Base-by-base conservation (phyloP, 768 basidiomycete genomes). In the Mycena olivaceomarginata region DNA sequence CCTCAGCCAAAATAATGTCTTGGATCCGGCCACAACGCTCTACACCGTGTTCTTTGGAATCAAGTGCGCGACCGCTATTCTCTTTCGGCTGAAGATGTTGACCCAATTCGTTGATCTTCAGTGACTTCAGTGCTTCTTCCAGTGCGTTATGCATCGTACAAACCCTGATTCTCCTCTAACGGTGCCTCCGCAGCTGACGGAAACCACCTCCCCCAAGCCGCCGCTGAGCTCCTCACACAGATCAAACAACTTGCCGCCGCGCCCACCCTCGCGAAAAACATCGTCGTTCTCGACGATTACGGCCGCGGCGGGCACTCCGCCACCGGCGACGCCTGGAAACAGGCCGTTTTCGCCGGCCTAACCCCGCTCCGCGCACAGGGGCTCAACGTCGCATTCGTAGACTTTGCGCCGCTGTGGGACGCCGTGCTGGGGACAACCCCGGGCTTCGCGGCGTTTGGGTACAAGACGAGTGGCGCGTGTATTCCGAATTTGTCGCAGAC, bases 41-140 rank as follows among this genome's bases (percentile, higher is more conserved):
- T 92, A 91, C 69, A 86, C 86, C 2, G 79, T 90, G 11, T 92
- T 92, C 80, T 91, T 92, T 74, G 91, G 91, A 12, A 92, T 91
- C 71, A 92, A 91, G 90, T 90, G 70, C 69, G 88, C 78, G n/a
- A 39, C 11, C n/a, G 12, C 20, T 22, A 11, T n/a, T 46, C 13
- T 15, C 18, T 40, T 39, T 8, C 12, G 18, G 12, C 25, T 46
- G 10, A 57, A 22, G 10, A 45, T 18, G 31, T 48, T 40, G 15
- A 65, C 67, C 75, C 81, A 51, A 81, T 65, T 31, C 31, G 31
- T 31, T 3, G 39, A 41, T 65, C 31, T 56, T 12, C 15, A 72
- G 71, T 37, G 89, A 91, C 73, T 89, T 86, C 82, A 80, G 83
- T 20, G 88, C 88, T 43, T 88, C 90, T 0, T 83, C 37, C 31